phyloP scores from a whole-genome alignment of 2,329 filamentous ascomycete species.

The Emergomyces pasteurianus region DNA sequence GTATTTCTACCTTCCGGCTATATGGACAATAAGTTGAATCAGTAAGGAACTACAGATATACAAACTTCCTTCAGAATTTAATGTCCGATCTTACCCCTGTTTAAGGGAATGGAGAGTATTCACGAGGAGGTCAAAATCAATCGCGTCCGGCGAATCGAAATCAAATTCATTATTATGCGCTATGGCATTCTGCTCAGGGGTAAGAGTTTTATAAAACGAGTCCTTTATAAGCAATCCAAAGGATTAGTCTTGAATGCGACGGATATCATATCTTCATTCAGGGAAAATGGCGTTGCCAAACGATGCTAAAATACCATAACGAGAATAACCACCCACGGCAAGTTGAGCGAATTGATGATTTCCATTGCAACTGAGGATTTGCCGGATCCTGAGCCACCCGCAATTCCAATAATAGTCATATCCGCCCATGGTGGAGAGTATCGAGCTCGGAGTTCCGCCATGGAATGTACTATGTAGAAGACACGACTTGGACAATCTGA shows the following conservation, averaged over 20 bases:
- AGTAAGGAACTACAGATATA: slow-evolving; percentile 7
- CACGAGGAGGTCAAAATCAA: slow-evolving; percentile 86
- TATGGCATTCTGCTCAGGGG: slow-evolving; percentile 60
- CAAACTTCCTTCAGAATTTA: neutral
- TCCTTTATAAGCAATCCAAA: slow-evolving; percentile 45
- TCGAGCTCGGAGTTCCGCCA: slow-evolving; percentile 38
- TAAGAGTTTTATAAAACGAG: slow-evolving; percentile 90
- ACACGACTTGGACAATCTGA: neutral
- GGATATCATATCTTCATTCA: neutral
- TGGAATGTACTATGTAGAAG: neutral
- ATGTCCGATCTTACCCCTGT: slow-evolving; percentile 54
- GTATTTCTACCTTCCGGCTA: slow-evolving; percentile 59
- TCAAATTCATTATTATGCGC: slow-evolving; percentile 91
- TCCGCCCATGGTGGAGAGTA: slow-evolving; percentile 95
- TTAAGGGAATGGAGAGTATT: slow-evolving; percentile 74
- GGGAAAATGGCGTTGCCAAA: neutral
- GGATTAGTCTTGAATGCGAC: slow-evolving; percentile 10
- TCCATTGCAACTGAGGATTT: slow-evolving; percentile 91
- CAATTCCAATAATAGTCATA: slow-evolving; percentile 91
- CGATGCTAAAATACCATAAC: slow-evolving; percentile 61
- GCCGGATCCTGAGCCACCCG: slow-evolving; percentile 86
- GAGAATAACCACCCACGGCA: slow-evolving; percentile 96
- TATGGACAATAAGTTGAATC: slow-evolving; percentile 5
- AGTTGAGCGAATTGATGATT: slow-evolving; percentile 76
- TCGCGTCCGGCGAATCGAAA: slow-evolving; percentile 86